Evolutionary conservation across 768 basidiomycete species (phyloP).

Genomic region (Suillus hirtellus): DNA sequence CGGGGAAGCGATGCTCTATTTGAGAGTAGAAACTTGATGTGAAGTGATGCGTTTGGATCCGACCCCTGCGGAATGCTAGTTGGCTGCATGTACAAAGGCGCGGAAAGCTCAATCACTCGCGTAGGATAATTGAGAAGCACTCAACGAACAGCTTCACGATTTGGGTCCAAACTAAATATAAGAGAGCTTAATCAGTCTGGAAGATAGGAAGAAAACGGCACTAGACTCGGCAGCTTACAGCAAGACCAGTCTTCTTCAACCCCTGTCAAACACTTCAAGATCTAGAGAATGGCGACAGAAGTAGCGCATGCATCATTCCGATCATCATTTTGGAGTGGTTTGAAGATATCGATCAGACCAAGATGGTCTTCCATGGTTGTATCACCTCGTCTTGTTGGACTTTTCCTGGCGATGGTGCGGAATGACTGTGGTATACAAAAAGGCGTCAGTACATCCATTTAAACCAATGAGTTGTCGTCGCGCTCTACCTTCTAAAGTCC

Average conservation of each 20-base stretch:
- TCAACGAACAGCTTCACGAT: too few relatives aligned
- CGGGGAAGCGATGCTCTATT: neutral
- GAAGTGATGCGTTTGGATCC: slow-evolving; percentile 21
- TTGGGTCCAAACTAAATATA: too few relatives aligned
- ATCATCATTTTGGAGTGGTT: neutral
- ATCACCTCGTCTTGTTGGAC: neutral
- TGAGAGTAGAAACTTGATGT: slow-evolving; percentile 3
- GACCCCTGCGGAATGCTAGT: neutral
- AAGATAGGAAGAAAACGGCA: too few relatives aligned
- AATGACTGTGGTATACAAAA: neutral
- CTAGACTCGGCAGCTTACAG: neutral
- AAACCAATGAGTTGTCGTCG: neutral
- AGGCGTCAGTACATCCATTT: neutral
- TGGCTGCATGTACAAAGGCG: neutral
- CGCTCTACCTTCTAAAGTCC: neutral
- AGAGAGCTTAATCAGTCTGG: too few relatives aligned
- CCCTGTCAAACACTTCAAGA: neutral
- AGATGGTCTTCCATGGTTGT: neutral
- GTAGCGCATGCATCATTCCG: neutral
- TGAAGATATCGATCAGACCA: too few relatives aligned
- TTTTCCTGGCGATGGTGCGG: neutral
- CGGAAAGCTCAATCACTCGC: too few relatives aligned
- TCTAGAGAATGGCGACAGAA: neutral
- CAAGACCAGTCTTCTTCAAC: neutral
- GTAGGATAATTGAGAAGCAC: too few relatives aligned